A percentile compares a stretch with the other conserved stretches of the same genome.
Conservation (phyloP, 2,329 filamentous ascomycete genomes). For the Allantophomopsis lycopodina region DNA sequence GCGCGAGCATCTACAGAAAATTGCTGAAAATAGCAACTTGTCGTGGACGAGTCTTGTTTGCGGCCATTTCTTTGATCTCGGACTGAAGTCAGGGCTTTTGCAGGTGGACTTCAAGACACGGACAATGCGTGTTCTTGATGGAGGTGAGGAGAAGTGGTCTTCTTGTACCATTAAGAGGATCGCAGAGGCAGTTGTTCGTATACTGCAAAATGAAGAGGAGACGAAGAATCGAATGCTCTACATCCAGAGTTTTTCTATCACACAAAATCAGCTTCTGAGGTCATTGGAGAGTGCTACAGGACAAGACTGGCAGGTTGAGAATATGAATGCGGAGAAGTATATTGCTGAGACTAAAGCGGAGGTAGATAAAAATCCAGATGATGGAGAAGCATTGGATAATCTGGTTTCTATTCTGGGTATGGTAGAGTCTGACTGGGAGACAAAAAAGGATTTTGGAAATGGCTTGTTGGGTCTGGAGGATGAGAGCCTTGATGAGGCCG, state of each 20-base stretch:
- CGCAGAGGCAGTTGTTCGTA: constrained; percentile 15
- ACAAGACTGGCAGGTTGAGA: constrained; percentile 11
- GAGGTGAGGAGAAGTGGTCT: constrained; percentile 13
- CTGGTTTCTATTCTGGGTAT: constrained; percentile 14
- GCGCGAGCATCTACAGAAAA: constrained; percentile 5
- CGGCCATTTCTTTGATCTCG: constrained; percentile 43
- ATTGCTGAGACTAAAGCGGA: constrained; percentile 1
- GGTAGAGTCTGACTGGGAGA: constrained; percentile 19
- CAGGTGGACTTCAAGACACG: constrained; percentile 16
- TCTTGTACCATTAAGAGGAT: constrained; percentile 15
- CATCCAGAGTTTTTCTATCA: constrained; percentile 15
- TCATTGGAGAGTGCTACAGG: constrained; percentile 13
- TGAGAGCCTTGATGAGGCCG: constrained; percentile 16
- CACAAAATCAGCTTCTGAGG: constrained; percentile 15
- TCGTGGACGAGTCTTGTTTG: constrained; percentile 26
- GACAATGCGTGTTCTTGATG: constrained; percentile 12
- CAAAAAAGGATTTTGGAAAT: constrained; percentile 13
- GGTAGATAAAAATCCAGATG: constrained; percentile 1
- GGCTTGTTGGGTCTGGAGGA: constrained; percentile 12
- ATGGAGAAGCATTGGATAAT: constrained; percentile 9
- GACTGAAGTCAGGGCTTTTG: constrained; percentile 14
- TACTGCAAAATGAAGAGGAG: constrained; percentile 18
- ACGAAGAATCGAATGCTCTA: constrained; percentile 16
- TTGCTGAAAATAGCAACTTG: constrained; percentile 9
- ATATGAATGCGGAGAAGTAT: constrained; percentile 7